Evolutionary conservation across 176 grass and related monocot species (phyloP).

Genomic region (Eremochloa ophiuroides): DNA sequence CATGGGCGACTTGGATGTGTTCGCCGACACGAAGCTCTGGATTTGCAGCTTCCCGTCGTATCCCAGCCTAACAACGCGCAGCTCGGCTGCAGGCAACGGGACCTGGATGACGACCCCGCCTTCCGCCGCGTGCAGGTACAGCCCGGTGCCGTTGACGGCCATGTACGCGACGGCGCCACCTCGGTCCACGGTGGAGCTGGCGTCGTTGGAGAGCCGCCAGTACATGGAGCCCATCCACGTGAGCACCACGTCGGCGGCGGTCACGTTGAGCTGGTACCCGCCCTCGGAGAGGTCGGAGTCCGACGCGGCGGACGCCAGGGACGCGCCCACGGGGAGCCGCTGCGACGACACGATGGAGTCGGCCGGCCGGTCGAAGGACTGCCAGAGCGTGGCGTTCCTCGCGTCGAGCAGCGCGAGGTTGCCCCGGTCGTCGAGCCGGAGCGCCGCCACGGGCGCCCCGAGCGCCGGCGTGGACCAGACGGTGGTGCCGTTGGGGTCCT

Average conservation of each 20-base stretch:
- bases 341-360: conserved; percentile 60
- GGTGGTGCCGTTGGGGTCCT: conserved; percentile 35
- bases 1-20: conserved; percentile 35
- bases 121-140: conserved; percentile 48
- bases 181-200: conserved; percentile 39
- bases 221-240: conserved; percentile 46
- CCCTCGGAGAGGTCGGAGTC: conserved; percentile 35
- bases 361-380: conserved; percentile 55
- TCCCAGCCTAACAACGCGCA: conserved; percentile 45
- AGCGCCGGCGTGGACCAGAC: conserved; percentile 58
- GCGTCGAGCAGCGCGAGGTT: conserved; percentile 56
- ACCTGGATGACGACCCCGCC: conserved; percentile 30
- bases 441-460: conserved; percentile 4
- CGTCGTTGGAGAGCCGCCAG: conserved; percentile 53
- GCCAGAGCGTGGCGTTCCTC: conserved; percentile 57
- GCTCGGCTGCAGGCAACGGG: conserved; percentile 12
- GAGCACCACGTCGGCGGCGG: conserved; percentile 29
- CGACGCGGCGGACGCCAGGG: conserved; percentile 41
- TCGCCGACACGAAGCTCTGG: conserved; percentile 36
- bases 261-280: conserved; percentile 48
- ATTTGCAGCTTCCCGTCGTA: conserved; percentile 38
- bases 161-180: conserved; percentile 40
- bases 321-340: conserved; percentile 22
- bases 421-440: conserved; percentile 43
- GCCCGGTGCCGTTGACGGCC: conserved; percentile 43